Base-by-base conservation (phyloP, 148 eudicot species). In the Tetragonia tetragonoides region DNA sequence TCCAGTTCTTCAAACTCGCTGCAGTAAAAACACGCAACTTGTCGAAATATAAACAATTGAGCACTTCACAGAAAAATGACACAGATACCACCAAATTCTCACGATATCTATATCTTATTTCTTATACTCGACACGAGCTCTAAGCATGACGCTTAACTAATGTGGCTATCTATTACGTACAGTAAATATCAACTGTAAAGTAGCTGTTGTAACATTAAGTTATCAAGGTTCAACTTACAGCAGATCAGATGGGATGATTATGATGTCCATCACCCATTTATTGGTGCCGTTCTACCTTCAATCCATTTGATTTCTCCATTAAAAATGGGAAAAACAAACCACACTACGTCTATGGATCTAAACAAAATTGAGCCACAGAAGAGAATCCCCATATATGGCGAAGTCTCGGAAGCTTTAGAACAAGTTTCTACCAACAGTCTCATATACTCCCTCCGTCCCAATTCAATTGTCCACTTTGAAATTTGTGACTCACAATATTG, bases 1-100 rank as follows among this genome's bases (percentile, higher is more conserved):
- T 93, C 97, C 70, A 93, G 83, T 79, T 93, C 95, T 79, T 89
- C 95, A 76, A 93, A 89, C 76, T 93, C 97, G 79, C 95, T 91
- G 90, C 83, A 78, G 53, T 21, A 68, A 10, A 40, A 66, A 49
- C 11, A 49, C 11, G 53, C n/a, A 70, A 8, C 60, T 64, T 46
- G 57, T 41, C 40, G 28, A 16, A 69, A 24, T 10, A 21, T 5
- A 39, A 62, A 16, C 40, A 41, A 61, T 41, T 49, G 60, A 65
- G 66, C 34, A 54, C 54, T 72, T 66, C 12, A 57, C 21, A 34
- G 12, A 37, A 6, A 18, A 64, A 38, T 60, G 64, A 60, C 10
- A 60, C 8, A 17, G 28, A n/a, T 60, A n/a, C 7, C 75, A 17
- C 70, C 59, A 28, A 28, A 28, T 61, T 62, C 24, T 3, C 38